These are phyloP conservation scores for Porogramme epimiltina DNA, from an alignment of 1,284 basidiomycete species.

Conservation along the genomic window DNA sequence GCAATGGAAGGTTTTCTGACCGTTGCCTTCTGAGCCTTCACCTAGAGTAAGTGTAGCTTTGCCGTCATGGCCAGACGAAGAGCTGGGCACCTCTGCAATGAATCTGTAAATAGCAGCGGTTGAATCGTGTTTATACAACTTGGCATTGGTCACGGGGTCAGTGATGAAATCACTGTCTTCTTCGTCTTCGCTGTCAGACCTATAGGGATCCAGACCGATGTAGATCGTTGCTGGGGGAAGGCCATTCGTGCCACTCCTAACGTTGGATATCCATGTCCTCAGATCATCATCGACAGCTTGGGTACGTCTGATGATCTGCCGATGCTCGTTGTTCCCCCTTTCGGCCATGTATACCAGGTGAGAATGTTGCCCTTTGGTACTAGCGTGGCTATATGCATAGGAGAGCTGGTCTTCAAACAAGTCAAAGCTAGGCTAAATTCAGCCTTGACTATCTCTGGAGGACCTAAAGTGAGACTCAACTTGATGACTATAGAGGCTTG, in stretches of 20 bases:
- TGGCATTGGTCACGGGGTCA: slow-evolving; percentile 61
- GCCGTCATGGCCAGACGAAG: neutral
- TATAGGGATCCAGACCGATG: slow-evolving; percentile 43
- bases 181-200: slow-evolving; percentile 48
- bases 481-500: slow-evolving; percentile 57
- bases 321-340: slow-evolving; percentile 54
- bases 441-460: no score
- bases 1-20: slow-evolving; percentile 36
- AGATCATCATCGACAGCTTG: slow-evolving; percentile 31
- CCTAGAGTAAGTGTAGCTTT: slow-evolving; percentile 1
- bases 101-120: slow-evolving; percentile 21
- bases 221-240: slow-evolving; percentile 47
- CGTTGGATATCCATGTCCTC: slow-evolving; percentile 48
- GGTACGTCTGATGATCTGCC: slow-evolving; percentile 43
- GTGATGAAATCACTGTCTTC: slow-evolving; percentile 42
- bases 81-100: neutral
- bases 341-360: slow-evolving; percentile 68
- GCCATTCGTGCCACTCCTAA: slow-evolving; percentile 41
- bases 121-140: slow-evolving; percentile 58
- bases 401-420: slow-evolving; percentile 61
- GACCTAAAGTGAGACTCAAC: slow-evolving; percentile 33
- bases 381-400: slow-evolving; percentile 46
- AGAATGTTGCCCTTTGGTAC: slow-evolving; percentile 46
- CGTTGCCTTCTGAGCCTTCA: slow-evolving; percentile 5
- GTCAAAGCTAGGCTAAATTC: slow-evolving; percentile 50